These are phyloP conservation scores for Patellaria atrata DNA, from an alignment of 495 filamentous ascomycete species.

Conservation along the genomic window DNA sequence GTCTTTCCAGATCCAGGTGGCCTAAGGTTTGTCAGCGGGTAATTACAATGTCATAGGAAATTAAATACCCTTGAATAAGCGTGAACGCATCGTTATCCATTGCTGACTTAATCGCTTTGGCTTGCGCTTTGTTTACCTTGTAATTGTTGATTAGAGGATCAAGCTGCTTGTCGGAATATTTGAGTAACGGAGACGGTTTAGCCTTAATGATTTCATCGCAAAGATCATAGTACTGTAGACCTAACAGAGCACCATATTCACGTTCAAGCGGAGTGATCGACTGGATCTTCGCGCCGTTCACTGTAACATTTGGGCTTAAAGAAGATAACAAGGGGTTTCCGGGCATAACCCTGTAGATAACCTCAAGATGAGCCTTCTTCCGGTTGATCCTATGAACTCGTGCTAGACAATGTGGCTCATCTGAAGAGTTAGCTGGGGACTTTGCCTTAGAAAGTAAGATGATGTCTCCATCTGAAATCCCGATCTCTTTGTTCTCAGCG, in stretches of 20 bases:
- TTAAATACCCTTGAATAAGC: slow-evolving; percentile 67
- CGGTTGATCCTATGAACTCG: slow-evolving; percentile 63
- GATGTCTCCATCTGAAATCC: slow-evolving; percentile 73
- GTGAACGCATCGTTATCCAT: slow-evolving; percentile 93
- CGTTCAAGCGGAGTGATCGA: slow-evolving; percentile 86
- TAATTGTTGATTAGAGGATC: slow-evolving; percentile 56
- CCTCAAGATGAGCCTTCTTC: slow-evolving; percentile 64
- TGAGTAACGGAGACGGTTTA: slow-evolving; percentile 73
- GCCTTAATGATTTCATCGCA: slow-evolving; percentile 81
- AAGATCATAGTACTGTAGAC: slow-evolving; percentile 86
- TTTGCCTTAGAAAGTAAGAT: slow-evolving; percentile 69
- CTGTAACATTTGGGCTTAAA: slow-evolving; percentile 43
- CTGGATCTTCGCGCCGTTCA: slow-evolving; percentile 64
- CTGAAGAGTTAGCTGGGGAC: slow-evolving; percentile 40
- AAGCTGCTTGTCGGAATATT: slow-evolving; percentile 58
- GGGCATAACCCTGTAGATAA: slow-evolving; percentile 70
- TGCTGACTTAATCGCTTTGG: slow-evolving; percentile 82
- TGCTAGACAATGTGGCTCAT: slow-evolving; percentile 68
- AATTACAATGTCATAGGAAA: background rate
- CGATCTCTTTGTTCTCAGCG: slow-evolving; percentile 51
- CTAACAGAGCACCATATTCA: slow-evolving; percentile 82
- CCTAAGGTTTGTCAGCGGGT: slow-evolving; percentile 22
- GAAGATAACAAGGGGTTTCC: slow-evolving; percentile 38
- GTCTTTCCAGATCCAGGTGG: slow-evolving; percentile 96
- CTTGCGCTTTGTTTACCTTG: slow-evolving; percentile 73